Conservation (phyloP, 352 stramenopile genomes). For the Pilasporangium apinafurcum region DNA sequence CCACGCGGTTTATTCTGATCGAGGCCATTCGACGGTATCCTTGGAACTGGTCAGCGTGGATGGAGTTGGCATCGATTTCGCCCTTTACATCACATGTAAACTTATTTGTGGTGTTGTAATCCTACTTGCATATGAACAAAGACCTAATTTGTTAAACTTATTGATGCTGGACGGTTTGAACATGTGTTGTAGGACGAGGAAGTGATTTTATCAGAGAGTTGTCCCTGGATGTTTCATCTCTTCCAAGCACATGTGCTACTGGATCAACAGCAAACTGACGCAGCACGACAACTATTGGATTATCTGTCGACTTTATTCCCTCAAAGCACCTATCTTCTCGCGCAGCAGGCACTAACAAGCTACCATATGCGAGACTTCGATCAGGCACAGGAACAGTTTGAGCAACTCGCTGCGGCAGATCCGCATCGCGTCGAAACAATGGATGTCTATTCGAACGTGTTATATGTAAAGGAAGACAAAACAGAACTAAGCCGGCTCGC, state of each 20-base stretch:
- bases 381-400: conserved; percentile 67
- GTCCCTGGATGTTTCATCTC: conserved; percentile 78
- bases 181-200: conserved; percentile 44
- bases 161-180: conserved; percentile 4
- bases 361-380: conserved; percentile 86
- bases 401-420: conserved; percentile 48
- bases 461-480: conserved; percentile 86
- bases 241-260: conserved; percentile 79
- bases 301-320: conserved; percentile 51
- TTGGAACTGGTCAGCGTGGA: conserved; percentile 97
- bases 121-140: too few relatives aligned
- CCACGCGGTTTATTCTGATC: conserved; percentile 59
- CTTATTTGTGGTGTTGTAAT: not conserved
- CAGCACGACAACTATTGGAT: conserved; percentile 44
- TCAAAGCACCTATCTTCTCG: conserved; percentile 62
- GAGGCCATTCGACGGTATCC: conserved; percentile 68
- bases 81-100: conserved; percentile 46
- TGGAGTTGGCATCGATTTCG: conserved; percentile 86
- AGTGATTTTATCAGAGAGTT: conserved; percentile 30
- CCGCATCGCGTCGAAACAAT: conserved; percentile 76
- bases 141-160: not conserved
- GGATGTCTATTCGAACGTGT: conserved; percentile 84
- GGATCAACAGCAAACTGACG: conserved; percentile 74
- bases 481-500: conserved; percentile 85
- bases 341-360: conserved; percentile 69